Evolutionary conservation across 2,329 filamentous ascomycete genomes (phyloP), one percentile per base, ranked within the genome.

Genomic region (Elsinoe perseae): DNA sequence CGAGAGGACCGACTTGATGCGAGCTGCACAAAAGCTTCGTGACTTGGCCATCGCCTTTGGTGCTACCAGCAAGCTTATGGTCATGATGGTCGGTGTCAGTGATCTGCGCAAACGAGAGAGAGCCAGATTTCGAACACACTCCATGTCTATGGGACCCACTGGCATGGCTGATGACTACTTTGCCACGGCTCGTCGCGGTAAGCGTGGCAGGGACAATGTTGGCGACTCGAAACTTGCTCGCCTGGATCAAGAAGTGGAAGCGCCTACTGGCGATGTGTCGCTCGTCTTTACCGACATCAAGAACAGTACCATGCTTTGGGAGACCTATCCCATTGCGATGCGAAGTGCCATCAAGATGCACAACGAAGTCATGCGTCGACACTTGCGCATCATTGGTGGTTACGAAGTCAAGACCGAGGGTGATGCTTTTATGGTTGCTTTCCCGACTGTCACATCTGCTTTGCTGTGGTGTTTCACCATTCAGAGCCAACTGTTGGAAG

Each of bases 341-440:
- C 83, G 92, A 64, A 92, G 91, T 12, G 91, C 91, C 16, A 98
- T 98, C 73, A 95, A 92, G 71, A 85, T 95, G 63, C 93, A 98
- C 77, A 98, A 98, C 70, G 90, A 95, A 65, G 83, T 96, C 44
- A 95, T 98, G 86, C 86, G 93, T 62, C 82, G 93, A 56, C 92
- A 97, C 68, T 76, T 98, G 63, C 85, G 93, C 52, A 86, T 91
- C 61, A 95, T 96, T 64, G 93, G 93, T 66, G 93, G 93, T 1
- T 98, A 96, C 67, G 93, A 98, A 73, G 93, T 98, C 71, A 98
- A 98, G 78, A 98, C 93, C 16, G 93, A 98, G 88, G 93, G 93
- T 63, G 93, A 98, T 72, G 93, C 93, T 7, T 98, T 98, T 67
- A 97, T 98, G 91, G 93, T 98, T 28, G 95, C 92, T 8, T 98